A percentile compares a stretch with the other conserved stretches of the same genome.
phyloP scores from a whole-genome alignment of 352 stramenopile species.

The Phytophthora idaei region DNA sequence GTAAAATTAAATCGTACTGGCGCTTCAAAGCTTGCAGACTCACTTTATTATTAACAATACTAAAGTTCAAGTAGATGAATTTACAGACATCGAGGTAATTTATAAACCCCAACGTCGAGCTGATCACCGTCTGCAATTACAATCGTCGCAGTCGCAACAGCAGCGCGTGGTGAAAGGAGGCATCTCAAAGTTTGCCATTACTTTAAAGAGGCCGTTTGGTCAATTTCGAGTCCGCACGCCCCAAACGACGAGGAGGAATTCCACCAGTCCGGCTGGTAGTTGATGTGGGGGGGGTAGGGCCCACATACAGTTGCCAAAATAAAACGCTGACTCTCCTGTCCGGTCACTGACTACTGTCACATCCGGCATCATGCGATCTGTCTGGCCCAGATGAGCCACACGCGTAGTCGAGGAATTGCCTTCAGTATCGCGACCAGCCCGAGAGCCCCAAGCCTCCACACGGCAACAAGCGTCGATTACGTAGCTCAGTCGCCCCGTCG shows the following conservation, averaged over 20 bases:
- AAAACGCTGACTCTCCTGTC: conserved; percentile 26
- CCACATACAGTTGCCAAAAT: conserved; percentile 14
- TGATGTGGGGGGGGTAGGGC: conserved; percentile 4
- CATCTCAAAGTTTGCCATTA: background rate
- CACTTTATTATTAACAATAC: too few species aligned
- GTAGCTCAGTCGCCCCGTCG: conserved; percentile 24
- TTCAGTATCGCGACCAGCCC: conserved; percentile 14
- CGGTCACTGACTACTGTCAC: conserved; percentile 19
- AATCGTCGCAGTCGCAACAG: background rate
- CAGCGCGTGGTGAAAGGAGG: background rate
- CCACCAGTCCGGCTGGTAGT: conserved; percentile 26
- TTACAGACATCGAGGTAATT: background rate
- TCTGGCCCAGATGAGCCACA: conserved; percentile 15
- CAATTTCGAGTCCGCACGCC: conserved; percentile 1
- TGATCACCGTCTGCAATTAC: background rate
- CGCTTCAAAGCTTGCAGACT: too few species aligned
- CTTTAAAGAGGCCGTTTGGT: background rate
- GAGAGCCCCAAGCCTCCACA: conserved; percentile 1
- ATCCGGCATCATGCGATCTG: conserved; percentile 24
- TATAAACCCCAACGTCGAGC: background rate
- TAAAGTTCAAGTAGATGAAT: too few species aligned
- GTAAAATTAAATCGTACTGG: too few species aligned
- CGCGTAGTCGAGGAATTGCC: conserved; percentile 27
- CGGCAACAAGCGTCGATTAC: conserved; percentile 22
- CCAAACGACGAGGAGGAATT: conserved; percentile 28